These are phyloP conservation scores for Candida qinlingensis DNA, from an alignment of 805 yeast genomes.

Conservation along the genomic window DNA sequence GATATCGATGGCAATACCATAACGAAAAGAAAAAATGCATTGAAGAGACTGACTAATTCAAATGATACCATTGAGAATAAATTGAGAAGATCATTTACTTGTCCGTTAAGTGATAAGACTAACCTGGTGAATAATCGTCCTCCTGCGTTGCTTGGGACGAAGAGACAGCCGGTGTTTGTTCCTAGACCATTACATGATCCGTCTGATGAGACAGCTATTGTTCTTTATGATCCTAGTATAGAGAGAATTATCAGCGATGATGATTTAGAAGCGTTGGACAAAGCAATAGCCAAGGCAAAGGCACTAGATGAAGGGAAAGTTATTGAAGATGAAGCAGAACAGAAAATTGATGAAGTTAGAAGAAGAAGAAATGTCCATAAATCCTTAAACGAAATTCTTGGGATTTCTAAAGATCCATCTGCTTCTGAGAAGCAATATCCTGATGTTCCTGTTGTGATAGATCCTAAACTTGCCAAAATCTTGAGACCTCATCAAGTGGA, in stretches of 20 bases:
- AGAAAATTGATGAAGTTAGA: constrained; percentile 19
- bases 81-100: constrained; percentile 46
- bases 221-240: constrained; percentile 90
- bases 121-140: constrained; percentile 41
- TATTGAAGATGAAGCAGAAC: constrained; percentile 7
- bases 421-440: constrained; percentile 54
- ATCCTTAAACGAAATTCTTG: constrained; percentile 75
- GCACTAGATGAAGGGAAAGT: constrained; percentile 25
- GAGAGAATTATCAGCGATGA: constrained; percentile 38
- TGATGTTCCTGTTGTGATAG: constrained; percentile 93
- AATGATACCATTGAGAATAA: constrained; percentile 34
- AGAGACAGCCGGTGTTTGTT: constrained; percentile 60
- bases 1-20: constrained; percentile 28
- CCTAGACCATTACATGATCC: constrained; percentile 97
- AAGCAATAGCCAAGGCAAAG: constrained; percentile 24
- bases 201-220: constrained; percentile 86
- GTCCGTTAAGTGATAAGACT: constrained; percentile 47
- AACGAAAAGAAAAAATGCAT: constrained; percentile 48
- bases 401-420: constrained; percentile 51
- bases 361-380: constrained; percentile 48
- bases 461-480: constrained; percentile 78
- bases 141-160: constrained; percentile 74
- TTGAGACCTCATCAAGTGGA: constrained; percentile 95
- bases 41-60: constrained; percentile 44
- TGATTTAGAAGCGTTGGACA: constrained; percentile 28